Evolutionary conservation across 257 asterid genomes (phyloP), one percentile per base, ranked within the genome.

Genomic region (Scutellaria baicalensis): DNA sequence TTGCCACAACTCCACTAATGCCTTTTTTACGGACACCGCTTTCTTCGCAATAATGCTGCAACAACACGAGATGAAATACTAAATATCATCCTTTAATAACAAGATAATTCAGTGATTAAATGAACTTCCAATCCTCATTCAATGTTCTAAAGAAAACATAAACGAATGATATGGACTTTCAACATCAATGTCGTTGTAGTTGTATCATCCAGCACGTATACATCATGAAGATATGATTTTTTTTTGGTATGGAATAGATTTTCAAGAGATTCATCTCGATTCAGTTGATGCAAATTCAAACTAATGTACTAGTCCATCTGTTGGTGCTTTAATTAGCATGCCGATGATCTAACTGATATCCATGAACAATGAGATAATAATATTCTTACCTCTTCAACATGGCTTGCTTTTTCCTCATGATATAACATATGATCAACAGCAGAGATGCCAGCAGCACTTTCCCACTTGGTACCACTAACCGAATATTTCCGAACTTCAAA

Each of bases 1-100:
- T 69, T 87, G 92, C 96, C 96, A 91, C 55, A 86, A 78, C 63
- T 93, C 97, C 74, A 77, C 33, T 55, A 94, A 45, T 70, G 81
- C 93, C 75, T 81, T 89, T 68, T 82, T 89, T 11, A 83, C 23
- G 10, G 88, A 82, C 61, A 69, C 36, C 48, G 83, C 89, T 63
- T 80, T 86, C 60, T 81, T 72, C 21, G 54, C 78, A 48, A 89
- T 33, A 75, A 75, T 21, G 81, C 97, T 93, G 88, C 63, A 36
- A n/a, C n/a, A n/a, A 73, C 52, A 64, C 9, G 57, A 70, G 63
- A 55, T 59, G 18, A 65, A 66, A 54, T 45, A 71, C 57, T 31
- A 69, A 27, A 21, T 8, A 16, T 18, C 38, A 49, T 47, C 47
- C 50, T 40, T 36, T 12, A 27, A 7, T 38, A n/a, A 59, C 69